A percentile compares a stretch with the other conserved stretches of the same genome.
Evolutionary conservation across 495 filamentous ascomycete species (phyloP).

Genomic region (Podospora australis): DNA sequence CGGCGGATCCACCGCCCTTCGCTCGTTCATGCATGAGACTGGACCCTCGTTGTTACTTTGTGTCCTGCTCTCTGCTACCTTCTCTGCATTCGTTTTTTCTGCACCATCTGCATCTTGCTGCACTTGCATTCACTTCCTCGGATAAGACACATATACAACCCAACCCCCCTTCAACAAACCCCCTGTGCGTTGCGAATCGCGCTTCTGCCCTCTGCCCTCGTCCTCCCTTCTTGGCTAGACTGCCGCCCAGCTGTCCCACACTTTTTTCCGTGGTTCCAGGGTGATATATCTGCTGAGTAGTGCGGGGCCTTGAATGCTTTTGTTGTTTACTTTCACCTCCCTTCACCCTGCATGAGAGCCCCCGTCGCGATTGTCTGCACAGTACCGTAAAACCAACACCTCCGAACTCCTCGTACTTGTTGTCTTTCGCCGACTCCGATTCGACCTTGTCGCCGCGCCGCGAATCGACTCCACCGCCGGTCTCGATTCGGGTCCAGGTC

Average conservation of each 20-base stretch:
- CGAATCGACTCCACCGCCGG: constrained; percentile 19
- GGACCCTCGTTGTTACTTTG: constrained; percentile 16
- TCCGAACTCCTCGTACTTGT: too few relatives aligned
- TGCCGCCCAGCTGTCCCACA: constrained; percentile 7
- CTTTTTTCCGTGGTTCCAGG: too few relatives aligned
- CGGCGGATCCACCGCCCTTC: constrained; percentile 6
- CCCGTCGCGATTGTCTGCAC: neutral
- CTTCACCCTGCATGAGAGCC: constrained; percentile 1
- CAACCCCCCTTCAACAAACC: neutral
- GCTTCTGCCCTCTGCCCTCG: constrained; percentile 5
- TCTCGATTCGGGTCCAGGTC: constrained; percentile 13
- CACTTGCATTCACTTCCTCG: neutral
- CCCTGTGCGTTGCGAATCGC: neutral
- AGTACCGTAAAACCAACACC: neutral
- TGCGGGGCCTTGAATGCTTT: neutral
- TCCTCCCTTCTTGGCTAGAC: constrained; percentile 9
- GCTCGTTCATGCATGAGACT: constrained; percentile 28
- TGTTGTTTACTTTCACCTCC: constrained; percentile 4
- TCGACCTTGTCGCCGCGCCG: constrained; percentile 7
- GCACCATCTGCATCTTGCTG: constrained; percentile 6
- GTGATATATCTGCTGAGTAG: neutral
- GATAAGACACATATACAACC: neutral
- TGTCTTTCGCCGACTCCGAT: constrained; percentile 8
- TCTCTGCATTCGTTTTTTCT: constrained; percentile 20
- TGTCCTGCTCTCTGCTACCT: constrained; percentile 18